Evolutionary conservation across 2,329 filamentous ascomycete species (phyloP).

Genomic region (Pseudogymnoascus sp.): DNA sequence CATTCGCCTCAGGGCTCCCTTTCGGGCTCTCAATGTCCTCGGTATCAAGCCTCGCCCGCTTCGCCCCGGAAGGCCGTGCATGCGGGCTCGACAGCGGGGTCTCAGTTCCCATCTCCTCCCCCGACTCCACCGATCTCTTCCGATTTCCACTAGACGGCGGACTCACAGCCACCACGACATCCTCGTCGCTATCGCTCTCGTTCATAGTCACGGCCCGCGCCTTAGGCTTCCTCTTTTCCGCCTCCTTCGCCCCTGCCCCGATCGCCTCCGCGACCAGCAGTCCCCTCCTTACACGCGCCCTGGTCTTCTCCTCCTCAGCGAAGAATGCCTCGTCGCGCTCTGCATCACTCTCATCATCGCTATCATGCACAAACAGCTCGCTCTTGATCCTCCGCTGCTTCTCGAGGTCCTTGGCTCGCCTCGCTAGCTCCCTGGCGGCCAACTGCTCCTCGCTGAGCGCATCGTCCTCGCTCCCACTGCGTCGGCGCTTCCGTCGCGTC

Average conservation of each 20-base stretch:
- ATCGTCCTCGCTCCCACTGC: constrained; percentile 32
- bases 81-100: not conserved
- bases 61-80: not conserved
- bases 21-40: not conserved
- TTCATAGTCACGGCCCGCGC: constrained; percentile 35
- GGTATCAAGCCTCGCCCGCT: constrained; percentile 2
- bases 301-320: constrained; percentile 58
- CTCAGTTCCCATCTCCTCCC: not conserved
- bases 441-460: constrained; percentile 53
- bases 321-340: constrained; percentile 71
- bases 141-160: not conserved
- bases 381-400: constrained; percentile 77
- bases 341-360: constrained; percentile 81
- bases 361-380: constrained; percentile 67
- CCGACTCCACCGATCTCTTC: not conserved
- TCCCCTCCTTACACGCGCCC: constrained; percentile 29
- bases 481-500: constrained; percentile 40
- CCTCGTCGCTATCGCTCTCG: not conserved
- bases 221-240: constrained; percentile 45
- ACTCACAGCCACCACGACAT: not conserved
- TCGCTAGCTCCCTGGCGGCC: constrained; percentile 48
- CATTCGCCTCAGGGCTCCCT: not conserved
- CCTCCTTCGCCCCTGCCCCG: constrained; percentile 40
- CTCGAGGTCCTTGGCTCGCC: constrained; percentile 61
- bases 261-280: constrained; percentile 34